phyloP scores from a whole-genome alignment of 2,329 filamentous ascomycete species.

The Fusarium caatingaense region DNA sequence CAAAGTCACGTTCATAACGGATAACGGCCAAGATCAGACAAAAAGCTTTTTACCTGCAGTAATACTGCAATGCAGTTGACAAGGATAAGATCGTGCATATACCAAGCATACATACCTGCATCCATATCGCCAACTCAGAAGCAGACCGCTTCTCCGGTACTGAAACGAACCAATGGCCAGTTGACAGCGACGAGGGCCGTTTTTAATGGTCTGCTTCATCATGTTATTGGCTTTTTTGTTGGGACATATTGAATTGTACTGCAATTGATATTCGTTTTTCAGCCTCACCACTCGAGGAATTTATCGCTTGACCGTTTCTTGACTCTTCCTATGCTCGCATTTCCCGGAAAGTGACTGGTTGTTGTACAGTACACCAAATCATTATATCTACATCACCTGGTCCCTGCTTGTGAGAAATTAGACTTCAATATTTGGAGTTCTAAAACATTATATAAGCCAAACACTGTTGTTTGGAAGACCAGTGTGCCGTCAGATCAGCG shows the following conservation, averaged over 20 bases:
- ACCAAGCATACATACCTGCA: slow-evolving; percentile 22
- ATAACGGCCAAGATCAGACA: slow-evolving; percentile 7
- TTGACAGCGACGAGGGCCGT: slow-evolving; percentile 20
- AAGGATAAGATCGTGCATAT: slow-evolving; percentile 41
- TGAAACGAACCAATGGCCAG: slow-evolving; percentile 31
- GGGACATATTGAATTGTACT: background rate
- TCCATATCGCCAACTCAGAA: slow-evolving; percentile 45
- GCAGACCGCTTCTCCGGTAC: slow-evolving; percentile 43
- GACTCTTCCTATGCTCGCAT: background rate
- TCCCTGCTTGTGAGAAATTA: background rate
- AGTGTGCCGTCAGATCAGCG: background rate
- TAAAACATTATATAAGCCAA: background rate
- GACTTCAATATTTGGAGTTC: background rate
- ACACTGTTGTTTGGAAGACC: background rate
- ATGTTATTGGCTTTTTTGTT: slow-evolving; percentile 23
- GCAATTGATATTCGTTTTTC: background rate
- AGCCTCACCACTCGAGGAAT: background rate
- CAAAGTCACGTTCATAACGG: background rate
- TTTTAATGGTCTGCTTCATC: slow-evolving; percentile 22
- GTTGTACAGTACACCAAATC: background rate
- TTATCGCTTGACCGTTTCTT: background rate
- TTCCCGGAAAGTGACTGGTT: background rate
- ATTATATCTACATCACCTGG: background rate
- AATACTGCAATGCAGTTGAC: slow-evolving; percentile 7
- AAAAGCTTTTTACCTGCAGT: slow-evolving; percentile 22